phyloP scores from a whole-genome alignment of 176 grass and related monocot species.

The Stipa capillata region DNA sequence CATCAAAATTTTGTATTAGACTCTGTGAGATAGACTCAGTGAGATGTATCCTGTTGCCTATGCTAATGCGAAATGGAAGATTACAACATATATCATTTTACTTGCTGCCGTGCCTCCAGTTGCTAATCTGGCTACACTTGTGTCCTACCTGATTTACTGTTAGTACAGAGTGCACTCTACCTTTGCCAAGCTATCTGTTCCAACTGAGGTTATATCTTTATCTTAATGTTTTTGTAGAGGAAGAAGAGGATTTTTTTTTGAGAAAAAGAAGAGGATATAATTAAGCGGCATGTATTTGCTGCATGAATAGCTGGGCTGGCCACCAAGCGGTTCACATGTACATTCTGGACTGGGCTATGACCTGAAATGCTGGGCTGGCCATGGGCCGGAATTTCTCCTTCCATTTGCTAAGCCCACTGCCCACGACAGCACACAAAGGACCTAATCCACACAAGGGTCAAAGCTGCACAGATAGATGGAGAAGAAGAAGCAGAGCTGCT shows the following conservation, averaged over 20 bases:
- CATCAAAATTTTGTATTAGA: not conserved
- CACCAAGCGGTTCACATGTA: not conserved
- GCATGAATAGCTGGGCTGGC: no score
- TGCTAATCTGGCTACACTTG: not conserved
- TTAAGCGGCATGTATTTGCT: not conserved
- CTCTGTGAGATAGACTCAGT: not conserved
- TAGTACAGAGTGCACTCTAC: not conserved
- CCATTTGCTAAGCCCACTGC: not conserved
- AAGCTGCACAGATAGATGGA: not conserved
- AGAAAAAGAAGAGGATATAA: not conserved
- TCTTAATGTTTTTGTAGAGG: not conserved
- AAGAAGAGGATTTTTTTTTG: no score
- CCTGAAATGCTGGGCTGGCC: no score
- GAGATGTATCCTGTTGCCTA: slow-evolving; percentile 10
- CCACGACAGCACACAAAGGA: no score
- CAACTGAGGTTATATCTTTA: not conserved
- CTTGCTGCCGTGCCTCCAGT: not conserved
- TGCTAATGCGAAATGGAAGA: not conserved
- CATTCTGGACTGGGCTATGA: not conserved
- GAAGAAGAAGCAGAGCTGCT: not conserved
- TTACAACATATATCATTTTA: not conserved
- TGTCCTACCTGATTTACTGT: not conserved
- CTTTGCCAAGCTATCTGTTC: not conserved
- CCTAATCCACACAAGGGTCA: not conserved
- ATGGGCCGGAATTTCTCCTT: not conserved